These are phyloP conservation scores for Kurtzmaniella quercitrusa DNA, from an alignment of 1,139 yeast species.

Conservation along the genomic window DNA sequence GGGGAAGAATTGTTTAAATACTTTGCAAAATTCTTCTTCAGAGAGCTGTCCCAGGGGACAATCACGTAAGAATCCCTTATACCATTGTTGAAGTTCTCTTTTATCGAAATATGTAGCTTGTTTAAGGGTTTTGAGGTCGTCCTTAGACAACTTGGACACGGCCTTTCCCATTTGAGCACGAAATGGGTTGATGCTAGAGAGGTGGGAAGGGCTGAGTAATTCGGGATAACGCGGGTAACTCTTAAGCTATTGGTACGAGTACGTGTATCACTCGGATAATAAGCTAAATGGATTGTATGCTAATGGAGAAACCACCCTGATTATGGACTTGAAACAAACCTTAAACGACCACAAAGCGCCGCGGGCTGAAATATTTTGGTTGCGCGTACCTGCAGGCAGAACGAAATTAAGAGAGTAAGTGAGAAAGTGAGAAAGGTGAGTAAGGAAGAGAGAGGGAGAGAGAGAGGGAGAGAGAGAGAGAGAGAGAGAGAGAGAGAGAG, in stretches of 20 bases:
- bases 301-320: too few species aligned
- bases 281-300: too few species aligned
- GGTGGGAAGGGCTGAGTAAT: background rate
- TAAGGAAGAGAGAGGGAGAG: too few species aligned
- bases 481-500: too few species aligned
- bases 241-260: background rate
- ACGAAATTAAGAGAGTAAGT: background rate
- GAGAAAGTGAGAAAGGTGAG: background rate
- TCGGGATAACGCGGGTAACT: background rate
- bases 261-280: too few species aligned
- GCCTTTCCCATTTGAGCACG: slow-evolving; percentile 76
- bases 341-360: too few species aligned
- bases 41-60: slow-evolving; percentile 90
- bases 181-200: background rate
- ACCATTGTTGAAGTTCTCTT: slow-evolving; percentile 96
- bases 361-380: too few species aligned
- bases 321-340: too few species aligned
- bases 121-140: slow-evolving; percentile 79
- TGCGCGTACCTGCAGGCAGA: background rate
- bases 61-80: slow-evolving; percentile 89
- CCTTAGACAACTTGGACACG: slow-evolving; percentile 87
- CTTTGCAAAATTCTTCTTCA: slow-evolving; percentile 84
- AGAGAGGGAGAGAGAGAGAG: too few species aligned
- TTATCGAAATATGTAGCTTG: slow-evolving; percentile 89
- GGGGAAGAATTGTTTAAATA: slow-evolving; percentile 95